A percentile compares a stretch with the other conserved stretches of the same genome.
Evolutionary conservation across 2,329 filamentous ascomycete species (phyloP).

Genomic region (Fusarium torreyae): DNA sequence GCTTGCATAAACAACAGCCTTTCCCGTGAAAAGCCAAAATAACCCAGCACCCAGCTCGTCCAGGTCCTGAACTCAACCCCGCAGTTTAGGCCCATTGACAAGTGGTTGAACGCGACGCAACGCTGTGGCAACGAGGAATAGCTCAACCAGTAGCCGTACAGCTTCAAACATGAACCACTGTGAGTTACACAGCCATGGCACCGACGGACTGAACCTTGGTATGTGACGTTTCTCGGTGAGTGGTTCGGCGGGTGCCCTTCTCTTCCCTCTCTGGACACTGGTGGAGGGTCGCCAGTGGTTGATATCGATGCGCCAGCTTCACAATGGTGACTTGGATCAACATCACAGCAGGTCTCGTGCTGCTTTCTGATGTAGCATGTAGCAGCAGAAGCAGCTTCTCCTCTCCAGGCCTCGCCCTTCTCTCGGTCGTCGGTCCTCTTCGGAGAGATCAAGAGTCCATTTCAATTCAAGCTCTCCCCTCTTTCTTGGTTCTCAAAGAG

Average conservation of each 20-base stretch:
- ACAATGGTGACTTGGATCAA: constrained; percentile 42
- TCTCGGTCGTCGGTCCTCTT: constrained; percentile 35
- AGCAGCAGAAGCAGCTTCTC: constrained; percentile 8
- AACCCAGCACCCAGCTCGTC: not conserved
- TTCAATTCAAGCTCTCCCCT: constrained; percentile 17
- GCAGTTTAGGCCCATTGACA: constrained; percentile 18
- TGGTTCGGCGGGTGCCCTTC: constrained; percentile 39
- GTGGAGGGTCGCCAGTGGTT: constrained; percentile 54
- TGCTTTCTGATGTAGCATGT: constrained; percentile 28
- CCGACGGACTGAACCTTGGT: constrained; percentile 45
- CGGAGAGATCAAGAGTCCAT: constrained; percentile 24
- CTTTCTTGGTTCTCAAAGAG: constrained; percentile 29
- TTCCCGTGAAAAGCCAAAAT: constrained; percentile 15
- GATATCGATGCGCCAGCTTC: constrained; percentile 39
- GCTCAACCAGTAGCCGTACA: constrained; percentile 20
- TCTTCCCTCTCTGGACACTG: constrained; percentile 38
- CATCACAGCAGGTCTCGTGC: constrained; percentile 48
- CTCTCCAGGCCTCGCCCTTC: constrained; percentile 25
- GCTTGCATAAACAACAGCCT: constrained; percentile 11
- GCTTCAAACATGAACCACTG: not conserved
- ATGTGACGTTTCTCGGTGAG: constrained; percentile 46
- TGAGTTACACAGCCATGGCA: constrained; percentile 10
- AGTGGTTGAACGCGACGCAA: constrained; percentile 30
- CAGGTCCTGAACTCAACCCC: constrained; percentile 22
- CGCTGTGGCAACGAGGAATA: constrained; percentile 29